Conservation (phyloP, 2,329 filamentous ascomycete genomes). For the Paecilomyces dactylethromorphus region DNA sequence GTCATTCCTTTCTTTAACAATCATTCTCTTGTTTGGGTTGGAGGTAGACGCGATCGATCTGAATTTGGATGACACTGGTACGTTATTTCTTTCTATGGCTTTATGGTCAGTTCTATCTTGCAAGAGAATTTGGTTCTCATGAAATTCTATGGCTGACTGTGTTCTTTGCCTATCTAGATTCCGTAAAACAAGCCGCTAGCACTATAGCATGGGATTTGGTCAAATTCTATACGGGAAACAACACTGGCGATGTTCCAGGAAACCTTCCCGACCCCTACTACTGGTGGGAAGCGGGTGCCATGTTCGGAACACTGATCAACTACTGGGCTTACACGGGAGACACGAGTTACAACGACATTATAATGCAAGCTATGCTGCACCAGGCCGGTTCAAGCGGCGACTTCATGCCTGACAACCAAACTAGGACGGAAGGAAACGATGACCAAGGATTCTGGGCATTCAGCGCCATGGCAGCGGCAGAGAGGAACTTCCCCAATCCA, state of each 20-base stretch:
- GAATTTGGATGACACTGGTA: not conserved
- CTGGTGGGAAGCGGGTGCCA: conserved; percentile 27
- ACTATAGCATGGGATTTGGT: conserved; percentile 30
- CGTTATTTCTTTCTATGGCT: not conserved
- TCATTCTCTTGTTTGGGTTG: not conserved
- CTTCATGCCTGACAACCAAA: conserved; percentile 58
- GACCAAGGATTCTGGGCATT: conserved; percentile 34
- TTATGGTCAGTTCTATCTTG: not conserved
- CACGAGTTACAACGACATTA: conserved; percentile 22
- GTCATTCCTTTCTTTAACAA: not conserved
- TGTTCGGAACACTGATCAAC: conserved; percentile 23
- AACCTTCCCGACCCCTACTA: conserved; percentile 38
- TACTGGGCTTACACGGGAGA: conserved; percentile 27
- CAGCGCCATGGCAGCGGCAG: conserved; percentile 30
- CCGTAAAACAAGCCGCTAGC: conserved; percentile 1
- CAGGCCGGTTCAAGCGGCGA: conserved; percentile 62
- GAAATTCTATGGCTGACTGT: not conserved
- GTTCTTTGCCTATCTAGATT: not conserved
- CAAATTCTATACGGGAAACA: conserved; percentile 38
- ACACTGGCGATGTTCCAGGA: conserved; percentile 39
- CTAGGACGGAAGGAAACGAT: conserved; percentile 30
- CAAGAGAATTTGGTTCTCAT: not conserved
- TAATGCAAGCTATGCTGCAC: conserved; percentile 56
- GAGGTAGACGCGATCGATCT: not conserved
- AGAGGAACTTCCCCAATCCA: conserved; percentile 29